Conservation (phyloP, 148 eudicot species). For the Rhododendron vialii region DNA sequence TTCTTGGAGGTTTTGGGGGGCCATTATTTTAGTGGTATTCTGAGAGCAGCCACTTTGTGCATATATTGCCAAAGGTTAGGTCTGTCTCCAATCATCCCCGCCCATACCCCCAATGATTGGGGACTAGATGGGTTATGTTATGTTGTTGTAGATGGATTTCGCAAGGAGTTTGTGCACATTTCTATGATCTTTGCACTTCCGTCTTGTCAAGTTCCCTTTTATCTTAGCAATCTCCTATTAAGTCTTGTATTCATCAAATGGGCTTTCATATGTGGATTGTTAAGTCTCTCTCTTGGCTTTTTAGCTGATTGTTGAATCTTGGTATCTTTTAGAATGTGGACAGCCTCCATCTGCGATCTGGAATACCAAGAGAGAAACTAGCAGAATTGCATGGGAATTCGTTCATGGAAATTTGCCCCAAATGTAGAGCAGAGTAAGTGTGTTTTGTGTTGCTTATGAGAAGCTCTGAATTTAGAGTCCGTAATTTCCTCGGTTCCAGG, state of each 20-base stretch:
- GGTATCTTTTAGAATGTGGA: conserved; percentile 61
- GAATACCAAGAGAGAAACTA: conserved; percentile 72
- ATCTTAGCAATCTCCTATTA: neutral
- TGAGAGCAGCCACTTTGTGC: no score
- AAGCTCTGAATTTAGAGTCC: neutral
- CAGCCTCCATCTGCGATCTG: conserved; percentile 89
- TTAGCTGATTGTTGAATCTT: conserved; percentile 3
- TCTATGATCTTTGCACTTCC: neutral
- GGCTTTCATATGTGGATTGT: neutral
- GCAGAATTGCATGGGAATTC: conserved; percentile 88
- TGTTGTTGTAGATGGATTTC: neutral
- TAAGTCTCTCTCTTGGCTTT: conserved; percentile 4
- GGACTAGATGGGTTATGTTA: no score
- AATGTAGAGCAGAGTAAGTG: conserved; percentile 77
- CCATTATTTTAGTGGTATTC: no score
- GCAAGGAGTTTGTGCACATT: no score
- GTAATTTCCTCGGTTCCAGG: neutral
- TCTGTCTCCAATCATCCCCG: no score
- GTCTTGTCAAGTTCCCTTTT: neutral
- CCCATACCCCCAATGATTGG: no score
- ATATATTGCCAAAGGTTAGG: no score
- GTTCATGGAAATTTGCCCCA: conserved; percentile 68
- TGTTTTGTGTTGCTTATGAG: neutral
- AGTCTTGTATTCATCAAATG: neutral
- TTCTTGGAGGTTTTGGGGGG: no score